phyloP scores from a whole-genome alignment of 768 basidiomycete genomes.

The Cyclocybe cylindracea region DNA sequence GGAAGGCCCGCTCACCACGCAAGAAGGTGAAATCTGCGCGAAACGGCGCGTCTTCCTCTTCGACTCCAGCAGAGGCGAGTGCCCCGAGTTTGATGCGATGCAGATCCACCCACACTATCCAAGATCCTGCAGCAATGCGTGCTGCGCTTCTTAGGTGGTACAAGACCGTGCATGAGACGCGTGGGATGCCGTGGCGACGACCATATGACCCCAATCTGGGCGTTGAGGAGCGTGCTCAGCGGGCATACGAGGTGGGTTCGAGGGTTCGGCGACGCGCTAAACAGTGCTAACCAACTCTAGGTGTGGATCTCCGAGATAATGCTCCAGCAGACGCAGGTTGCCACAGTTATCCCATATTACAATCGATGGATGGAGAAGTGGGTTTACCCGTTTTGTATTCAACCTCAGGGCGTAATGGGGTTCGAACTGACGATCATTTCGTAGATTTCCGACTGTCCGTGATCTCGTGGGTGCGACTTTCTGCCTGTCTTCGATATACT shows the following conservation, averaged over 20 bases:
- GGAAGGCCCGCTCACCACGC: constrained; percentile 6
- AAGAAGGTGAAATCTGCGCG: constrained; percentile 5
- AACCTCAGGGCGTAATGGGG: constrained; percentile 4
- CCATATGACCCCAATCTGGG: constrained; percentile 55
- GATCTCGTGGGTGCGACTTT: constrained; percentile 56
- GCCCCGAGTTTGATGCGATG: constrained; percentile 33
- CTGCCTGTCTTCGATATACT: constrained; percentile 11
- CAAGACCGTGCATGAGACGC: constrained; percentile 56
- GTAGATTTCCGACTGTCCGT: constrained; percentile 79
- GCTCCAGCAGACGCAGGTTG: constrained; percentile 96
- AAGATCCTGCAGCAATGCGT: constrained; percentile 41
- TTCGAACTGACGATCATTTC: constrained; percentile 12
- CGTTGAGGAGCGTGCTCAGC: constrained; percentile 67
- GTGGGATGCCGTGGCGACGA: constrained; percentile 95
- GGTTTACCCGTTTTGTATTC: constrained; percentile 22
- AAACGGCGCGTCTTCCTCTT: constrained; percentile 8
- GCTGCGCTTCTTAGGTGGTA: constrained; percentile 71
- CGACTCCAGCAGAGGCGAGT: constrained; percentile 11
- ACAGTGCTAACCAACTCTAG: constrained; percentile 32
- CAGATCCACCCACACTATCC: constrained; percentile 50
- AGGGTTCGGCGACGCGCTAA: neutral
- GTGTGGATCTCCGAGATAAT: constrained; percentile 94
- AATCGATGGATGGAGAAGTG: constrained; percentile 84
- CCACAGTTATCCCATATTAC: constrained; percentile 93
- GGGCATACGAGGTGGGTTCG: constrained; percentile 81